Evolutionary conservation across 1,139 yeast genomes (phyloP), one percentile per base, ranked within the genome.

Genomic region (Pichia sp.): DNA sequence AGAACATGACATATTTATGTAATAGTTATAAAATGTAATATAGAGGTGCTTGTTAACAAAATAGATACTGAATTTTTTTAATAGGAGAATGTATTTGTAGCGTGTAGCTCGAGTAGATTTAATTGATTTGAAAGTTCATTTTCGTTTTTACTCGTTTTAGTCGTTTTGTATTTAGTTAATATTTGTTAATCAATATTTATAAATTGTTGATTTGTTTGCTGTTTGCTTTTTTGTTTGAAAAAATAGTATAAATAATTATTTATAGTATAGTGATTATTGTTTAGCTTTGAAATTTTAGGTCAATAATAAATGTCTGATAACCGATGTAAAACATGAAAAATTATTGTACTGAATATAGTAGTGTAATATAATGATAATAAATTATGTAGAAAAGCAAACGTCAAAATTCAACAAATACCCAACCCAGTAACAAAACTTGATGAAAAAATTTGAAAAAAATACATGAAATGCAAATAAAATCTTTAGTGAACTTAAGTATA

Each of bases 341-440:
- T 14, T 39, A 39, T 39, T 5, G 29, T 39, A 22, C 14, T n/a
- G 11, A 39, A 22, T 39, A 39, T 39, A 14, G 29, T 39, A 22
- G 16, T 34, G 22, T n/a, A 34, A 16, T 39, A 19, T 48, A 45
- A 44, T 44, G 33, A 49, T 45, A 49, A 42, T 45, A 31, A 44
- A 47, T 19, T 43, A 39, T 27, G 39, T 38, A 46, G 47, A 46
- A 46, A 47, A 50, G 50, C 48, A 50, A 47, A 50, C 42, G 29
- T 46, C 42, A 41, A 25, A 41, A 47, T 14, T 44, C 31, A 44
- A 44, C 45, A 44, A 43, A 28, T 34, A 47, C 48, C 53, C 44
- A 44, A 43, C 50, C 53, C 41, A 47, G 33, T 46, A 50, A 50
- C 18, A 44, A 18, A 19, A 30, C 10, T 36, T 19, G 41, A 36